A percentile compares a stretch with the other conserved stretches of the same genome.
phyloP scores from a whole-genome alignment of 139 green algal genomes.

The Trebouxia sp. region DNA sequence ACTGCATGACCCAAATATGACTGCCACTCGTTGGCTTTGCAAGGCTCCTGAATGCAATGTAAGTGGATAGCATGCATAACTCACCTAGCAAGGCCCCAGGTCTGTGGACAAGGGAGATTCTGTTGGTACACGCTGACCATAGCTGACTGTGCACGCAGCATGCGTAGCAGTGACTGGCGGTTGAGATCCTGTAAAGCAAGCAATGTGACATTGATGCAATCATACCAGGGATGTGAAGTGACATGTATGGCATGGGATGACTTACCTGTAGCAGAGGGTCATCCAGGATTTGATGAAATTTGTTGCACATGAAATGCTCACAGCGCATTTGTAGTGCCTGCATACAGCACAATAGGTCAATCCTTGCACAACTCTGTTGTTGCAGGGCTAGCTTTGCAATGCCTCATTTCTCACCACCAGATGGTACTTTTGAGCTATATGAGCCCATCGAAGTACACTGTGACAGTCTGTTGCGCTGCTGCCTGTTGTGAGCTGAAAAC shows the following conservation, averaged over 20 bases:
- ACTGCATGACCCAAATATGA: no score
- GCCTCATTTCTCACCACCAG: background rate
- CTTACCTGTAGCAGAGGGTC: slow-evolving; percentile 2
- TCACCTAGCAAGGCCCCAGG: slow-evolving; percentile 4
- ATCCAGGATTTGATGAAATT: background rate
- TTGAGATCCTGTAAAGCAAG: background rate
- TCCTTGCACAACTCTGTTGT: no score
- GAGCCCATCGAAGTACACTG: background rate
- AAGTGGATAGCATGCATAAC: no score
- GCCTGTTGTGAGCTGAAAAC: slow-evolving; percentile 5
- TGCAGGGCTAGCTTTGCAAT: no score
- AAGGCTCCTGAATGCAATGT: no score
- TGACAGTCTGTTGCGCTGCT: background rate
- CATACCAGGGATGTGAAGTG: no score
- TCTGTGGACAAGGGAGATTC: background rate
- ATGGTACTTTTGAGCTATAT: slow-evolving; percentile 6
- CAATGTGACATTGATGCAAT: background rate
- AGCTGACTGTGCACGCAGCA: slow-evolving; percentile 20
- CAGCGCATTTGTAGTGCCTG: slow-evolving; percentile 1
- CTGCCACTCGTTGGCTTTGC: no score
- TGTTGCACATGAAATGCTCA: slow-evolving; percentile 7
- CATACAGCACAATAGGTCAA: background rate
- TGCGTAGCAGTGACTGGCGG: slow-evolving; percentile 11
- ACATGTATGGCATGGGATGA: no score
- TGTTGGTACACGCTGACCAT: slow-evolving; percentile 16